A percentile compares a stretch with the other conserved stretches of the same genome.
Evolutionary conservation across 208 protist genomes (phyloP).

Genomic region (Leptomonas seymouri): DNA sequence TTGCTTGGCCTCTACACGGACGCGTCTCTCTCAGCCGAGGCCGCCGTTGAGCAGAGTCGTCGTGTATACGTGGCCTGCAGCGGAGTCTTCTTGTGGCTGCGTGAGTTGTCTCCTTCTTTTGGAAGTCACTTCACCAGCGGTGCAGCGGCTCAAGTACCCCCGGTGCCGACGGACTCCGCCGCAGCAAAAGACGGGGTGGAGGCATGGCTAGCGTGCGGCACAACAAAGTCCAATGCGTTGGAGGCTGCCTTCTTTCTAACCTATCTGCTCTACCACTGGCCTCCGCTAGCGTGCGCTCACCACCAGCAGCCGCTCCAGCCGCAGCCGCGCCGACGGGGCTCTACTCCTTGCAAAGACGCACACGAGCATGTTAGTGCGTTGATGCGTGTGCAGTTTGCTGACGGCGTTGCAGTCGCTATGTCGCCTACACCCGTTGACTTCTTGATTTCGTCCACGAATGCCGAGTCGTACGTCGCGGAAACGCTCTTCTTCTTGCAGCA

Average conservation of each 20-base stretch:
- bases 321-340: neutral
- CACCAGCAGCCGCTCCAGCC: neutral
- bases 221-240: constrained; percentile 45
- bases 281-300: neutral
- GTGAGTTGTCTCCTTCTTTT: constrained; percentile 21
- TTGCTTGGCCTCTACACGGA: constrained; percentile 32
- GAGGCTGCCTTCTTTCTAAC: constrained; percentile 75
- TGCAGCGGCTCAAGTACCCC: neutral
- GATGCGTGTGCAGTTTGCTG: neutral
- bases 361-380: neutral
- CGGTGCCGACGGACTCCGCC: neutral
- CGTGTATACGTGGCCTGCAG: constrained; percentile 29
- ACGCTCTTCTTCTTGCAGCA: constrained; percentile 64
- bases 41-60: constrained; percentile 16
- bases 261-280: constrained; percentile 34
- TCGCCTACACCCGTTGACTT: neutral
- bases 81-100: constrained; percentile 41
- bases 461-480: constrained; percentile 54
- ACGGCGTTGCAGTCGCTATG: neutral
- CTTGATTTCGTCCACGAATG: constrained; percentile 13
- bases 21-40: neutral
- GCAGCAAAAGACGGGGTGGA: neutral
- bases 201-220: constrained; percentile 51
- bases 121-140: neutral
- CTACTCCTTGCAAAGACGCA: neutral